A percentile compares a stretch with the other conserved stretches of the same genome.
These are phyloP conservation scores for Nemania sp. DNA, from an alignment of 2,329 filamentous ascomycete genomes.

Conservation along the genomic window DNA sequence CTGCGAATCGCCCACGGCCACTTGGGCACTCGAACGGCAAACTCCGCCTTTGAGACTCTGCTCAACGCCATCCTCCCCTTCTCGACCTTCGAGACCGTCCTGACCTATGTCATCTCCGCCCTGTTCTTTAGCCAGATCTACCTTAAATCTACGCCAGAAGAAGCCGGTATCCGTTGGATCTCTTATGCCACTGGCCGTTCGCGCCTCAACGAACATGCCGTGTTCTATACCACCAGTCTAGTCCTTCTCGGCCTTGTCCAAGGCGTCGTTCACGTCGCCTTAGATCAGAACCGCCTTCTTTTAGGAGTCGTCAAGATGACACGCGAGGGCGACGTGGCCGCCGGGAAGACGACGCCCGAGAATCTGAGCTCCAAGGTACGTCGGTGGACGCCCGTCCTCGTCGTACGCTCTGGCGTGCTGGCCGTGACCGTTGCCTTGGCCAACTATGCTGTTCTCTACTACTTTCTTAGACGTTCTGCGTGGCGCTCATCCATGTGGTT, in stretches of 20 bases:
- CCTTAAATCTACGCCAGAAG: constrained; percentile 68
- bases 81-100: constrained; percentile 69
- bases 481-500: constrained; percentile 75
- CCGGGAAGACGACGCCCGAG: constrained; percentile 7
- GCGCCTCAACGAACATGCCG: constrained; percentile 80
- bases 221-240: constrained; percentile 78
- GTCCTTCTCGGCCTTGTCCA: constrained; percentile 71
- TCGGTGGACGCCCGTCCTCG: constrained; percentile 44
- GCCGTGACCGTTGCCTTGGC: constrained; percentile 45
- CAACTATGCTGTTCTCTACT: constrained; percentile 63
- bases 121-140: constrained; percentile 82
- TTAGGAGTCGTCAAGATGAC: constrained; percentile 47
- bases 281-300: constrained; percentile 72
- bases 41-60: constrained; percentile 69
- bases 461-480: constrained; percentile 63
- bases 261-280: constrained; percentile 69
- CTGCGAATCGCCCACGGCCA: constrained; percentile 86
- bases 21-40: constrained; percentile 71
- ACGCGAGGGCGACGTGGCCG: constrained; percentile 29
- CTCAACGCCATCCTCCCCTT: constrained; percentile 59
- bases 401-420: constrained; percentile 37
- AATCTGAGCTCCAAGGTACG: constrained; percentile 45
- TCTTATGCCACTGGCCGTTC: constrained; percentile 70
- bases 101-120: constrained; percentile 78
- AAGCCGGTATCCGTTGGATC: constrained; percentile 72